Conservation (phyloP, 2,329 filamentous ascomycete species). For the Ambrosiella cleistominuta region DNA sequence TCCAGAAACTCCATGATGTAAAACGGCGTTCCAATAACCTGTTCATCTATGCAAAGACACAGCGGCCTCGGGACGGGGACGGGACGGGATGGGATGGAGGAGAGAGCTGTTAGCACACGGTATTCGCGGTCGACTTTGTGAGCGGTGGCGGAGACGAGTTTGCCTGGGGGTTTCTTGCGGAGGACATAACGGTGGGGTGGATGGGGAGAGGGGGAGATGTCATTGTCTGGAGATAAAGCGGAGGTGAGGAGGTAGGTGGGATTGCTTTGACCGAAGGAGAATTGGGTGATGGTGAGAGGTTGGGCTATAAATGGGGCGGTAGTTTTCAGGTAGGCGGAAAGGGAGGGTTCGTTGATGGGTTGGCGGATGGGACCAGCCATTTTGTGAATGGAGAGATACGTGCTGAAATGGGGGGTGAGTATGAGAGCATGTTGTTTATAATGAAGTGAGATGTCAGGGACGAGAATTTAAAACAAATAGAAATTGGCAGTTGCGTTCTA, state of each 20-base stretch:
- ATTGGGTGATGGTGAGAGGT: slow-evolving; percentile 33
- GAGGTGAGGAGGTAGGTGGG: slow-evolving; percentile 86
- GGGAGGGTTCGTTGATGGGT: slow-evolving; percentile 63
- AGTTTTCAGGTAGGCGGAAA: slow-evolving; percentile 54
- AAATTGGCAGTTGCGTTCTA: not conserved
- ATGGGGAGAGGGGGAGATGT: slow-evolving; percentile 24
- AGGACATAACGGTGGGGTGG: slow-evolving; percentile 57
- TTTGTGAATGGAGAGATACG: slow-evolving; percentile 6
- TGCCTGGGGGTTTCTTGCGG: slow-evolving; percentile 95
- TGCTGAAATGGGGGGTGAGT: not conserved
- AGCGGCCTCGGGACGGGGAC: slow-evolving; percentile 75
- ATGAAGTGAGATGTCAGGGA: not conserved
- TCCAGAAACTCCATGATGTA: slow-evolving; percentile 96
- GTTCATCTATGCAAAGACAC: slow-evolving; percentile 68
- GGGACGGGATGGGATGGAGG: slow-evolving; percentile 32
- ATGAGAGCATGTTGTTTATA: not conserved
- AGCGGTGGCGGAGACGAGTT: slow-evolving; percentile 79
- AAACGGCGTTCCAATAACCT: slow-evolving; percentile 74
- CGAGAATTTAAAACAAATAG: not conserved
- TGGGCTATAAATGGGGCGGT: not conserved
- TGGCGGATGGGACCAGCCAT: slow-evolving; percentile 86
- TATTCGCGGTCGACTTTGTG: slow-evolving; percentile 96
- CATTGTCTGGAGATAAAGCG: not conserved
- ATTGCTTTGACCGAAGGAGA: slow-evolving; percentile 93
- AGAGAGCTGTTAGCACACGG: slow-evolving; percentile 70